Conservation (phyloP, 2,329 filamentous ascomycete species). For the Huntiella omanensis region DNA sequence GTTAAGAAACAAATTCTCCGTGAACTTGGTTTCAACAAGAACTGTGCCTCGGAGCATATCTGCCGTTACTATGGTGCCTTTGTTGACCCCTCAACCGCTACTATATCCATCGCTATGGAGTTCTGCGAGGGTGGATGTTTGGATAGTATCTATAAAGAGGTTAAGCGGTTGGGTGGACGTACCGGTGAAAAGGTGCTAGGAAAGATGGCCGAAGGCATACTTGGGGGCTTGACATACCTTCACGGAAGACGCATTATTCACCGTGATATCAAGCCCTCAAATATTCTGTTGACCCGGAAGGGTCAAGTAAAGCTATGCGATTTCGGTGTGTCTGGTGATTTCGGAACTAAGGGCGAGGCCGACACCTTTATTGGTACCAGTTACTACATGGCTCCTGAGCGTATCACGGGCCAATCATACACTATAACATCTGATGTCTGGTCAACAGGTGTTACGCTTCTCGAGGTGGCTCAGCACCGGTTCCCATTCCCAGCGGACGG, state of each 20-base stretch:
- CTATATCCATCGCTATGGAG: conserved; percentile 97
- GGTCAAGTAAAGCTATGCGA: conserved; percentile 96
- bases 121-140: conserved; percentile 94
- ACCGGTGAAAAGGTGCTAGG: conserved; percentile 95
- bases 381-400: conserved; percentile 98
- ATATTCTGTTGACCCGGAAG: conserved; percentile 80
- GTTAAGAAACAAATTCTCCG: conserved; percentile 97
- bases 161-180: conserved; percentile 82
- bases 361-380: conserved; percentile 98
- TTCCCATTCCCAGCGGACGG: conserved; percentile 97
- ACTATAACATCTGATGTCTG: conserved; percentile 98
- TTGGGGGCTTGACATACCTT: conserved; percentile 85
- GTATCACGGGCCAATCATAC: conserved; percentile 93
- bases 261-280: conserved; percentile 95
- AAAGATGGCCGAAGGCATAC: conserved; percentile 87
- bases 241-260: conserved; percentile 96
- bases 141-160: conserved; percentile 92
- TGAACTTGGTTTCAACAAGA: conserved; percentile 94
- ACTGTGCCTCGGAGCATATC: conserved; percentile 87
- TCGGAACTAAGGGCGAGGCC: conserved; percentile 94
- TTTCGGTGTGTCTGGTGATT: conserved; percentile 93
- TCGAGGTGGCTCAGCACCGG: conserved; percentile 98
- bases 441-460: conserved; percentile 86
- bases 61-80: conserved; percentile 96
- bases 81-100: conserved; percentile 85